Evolutionary conservation across 1,284 basidiomycete species (phyloP), one percentile per base, ranked within the genome.

Genomic region (Cutaneotrichosporon sp.): DNA sequence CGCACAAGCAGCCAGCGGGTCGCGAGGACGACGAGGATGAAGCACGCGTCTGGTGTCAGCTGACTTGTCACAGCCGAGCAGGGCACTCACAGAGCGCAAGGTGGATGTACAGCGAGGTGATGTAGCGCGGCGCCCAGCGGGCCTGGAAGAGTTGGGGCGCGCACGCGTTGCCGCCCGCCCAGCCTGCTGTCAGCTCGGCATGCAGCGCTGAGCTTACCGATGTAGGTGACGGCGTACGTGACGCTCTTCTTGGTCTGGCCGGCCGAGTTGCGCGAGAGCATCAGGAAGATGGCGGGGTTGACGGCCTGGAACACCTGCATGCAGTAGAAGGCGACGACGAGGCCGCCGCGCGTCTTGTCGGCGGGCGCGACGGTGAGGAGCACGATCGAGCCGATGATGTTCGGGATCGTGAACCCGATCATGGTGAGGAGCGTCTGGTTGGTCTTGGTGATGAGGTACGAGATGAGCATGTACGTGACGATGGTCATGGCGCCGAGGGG

Each of bases 141-240:
- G 60, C 29, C 53, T 68, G 68, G 69, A 76, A 76, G 36, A 71
- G 45, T 57, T 73, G 72, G 14, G 73, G 69, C 14, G 67, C 65
- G 47, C 72, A 64, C 10, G 72, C 69, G 53, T 76, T 76, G 7
- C 74, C 74, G 13, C 62, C 67, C 1, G 71, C 69, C 71, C 72
- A 72, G 14, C 43, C 43, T 45, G 11, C 3, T 14, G 36, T 38
- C 36, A 38, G 36, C 36, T 29, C n/a, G n/a, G 33, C 33, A 34
- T 34, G 7, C 33, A 18, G 38, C 38, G 18, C 16, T 45, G n/a
- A 20, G 43, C 43, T 45, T 13, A 45, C 63, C 69, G 38, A 73
- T 66, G 64, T 60, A 67, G 25, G 60, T 62, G 24, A 68, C 16
- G 29, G 64, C 59, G 49, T 66, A 66, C 8, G 56, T 56, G 43